Evolutionary conservation across 164 flowering plant genomes (phyloP).

Genomic region (Sedum album): DNA sequence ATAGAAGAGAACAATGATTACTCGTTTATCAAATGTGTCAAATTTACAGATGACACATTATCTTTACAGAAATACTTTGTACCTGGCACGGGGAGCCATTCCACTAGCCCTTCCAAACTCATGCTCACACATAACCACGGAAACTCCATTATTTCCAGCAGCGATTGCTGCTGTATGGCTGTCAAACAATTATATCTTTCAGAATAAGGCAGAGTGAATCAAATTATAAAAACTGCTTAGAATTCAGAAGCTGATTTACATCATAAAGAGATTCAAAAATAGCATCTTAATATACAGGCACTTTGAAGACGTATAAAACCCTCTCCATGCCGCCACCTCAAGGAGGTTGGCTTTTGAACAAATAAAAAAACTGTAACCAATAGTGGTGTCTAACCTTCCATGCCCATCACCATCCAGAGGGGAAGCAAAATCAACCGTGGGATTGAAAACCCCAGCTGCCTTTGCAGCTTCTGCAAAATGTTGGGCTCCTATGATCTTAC

Average conservation of each 20-base stretch:
- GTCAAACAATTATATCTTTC: conserved; percentile 4
- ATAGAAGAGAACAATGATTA: conserved; percentile 1
- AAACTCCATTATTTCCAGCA: conserved; percentile 96
- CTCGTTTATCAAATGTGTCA: background rate
- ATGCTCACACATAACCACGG: conserved; percentile 79
- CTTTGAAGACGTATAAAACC: background rate
- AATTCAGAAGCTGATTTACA: background rate
- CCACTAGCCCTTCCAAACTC: conserved; percentile 99
- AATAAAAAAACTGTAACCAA: background rate
- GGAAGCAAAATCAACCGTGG: conserved; percentile 74
- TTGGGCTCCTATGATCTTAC: conserved; percentile 95
- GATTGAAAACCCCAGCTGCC: conserved; percentile 84
- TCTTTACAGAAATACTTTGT: background rate
- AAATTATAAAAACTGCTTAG: background rate
- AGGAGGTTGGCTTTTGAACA: background rate
- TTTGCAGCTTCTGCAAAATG: conserved; percentile 96
- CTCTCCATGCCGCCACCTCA: background rate
- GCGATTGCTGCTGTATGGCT: conserved; percentile 99
- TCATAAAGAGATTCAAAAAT: background rate
- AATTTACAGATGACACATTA: background rate
- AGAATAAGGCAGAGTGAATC: background rate
- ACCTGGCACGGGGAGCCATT: conserved; percentile 99
- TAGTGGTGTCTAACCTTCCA: conserved; percentile 63
- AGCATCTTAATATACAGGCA: background rate
- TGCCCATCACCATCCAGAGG: conserved; percentile 99